A percentile compares a stretch with the other conserved stretches of the same genome.
Conservation (phyloP, 306 rosid genomes). For the Ammopiptanthus mongolicus region DNA sequence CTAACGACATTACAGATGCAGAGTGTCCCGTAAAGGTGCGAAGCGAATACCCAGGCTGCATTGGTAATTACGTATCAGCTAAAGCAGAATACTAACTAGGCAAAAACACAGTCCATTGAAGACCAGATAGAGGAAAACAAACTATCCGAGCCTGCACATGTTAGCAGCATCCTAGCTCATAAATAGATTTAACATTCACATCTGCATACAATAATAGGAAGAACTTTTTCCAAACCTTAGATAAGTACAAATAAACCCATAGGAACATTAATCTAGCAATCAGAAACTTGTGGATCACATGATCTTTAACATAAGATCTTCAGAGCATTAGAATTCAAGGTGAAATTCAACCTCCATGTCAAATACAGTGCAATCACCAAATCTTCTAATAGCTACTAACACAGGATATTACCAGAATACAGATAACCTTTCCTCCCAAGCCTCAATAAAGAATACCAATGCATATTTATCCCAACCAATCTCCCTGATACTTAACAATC, state of each 20-base stretch:
- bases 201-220: not conserved
- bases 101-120: not conserved
- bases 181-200: not conserved
- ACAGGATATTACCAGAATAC: not conserved
- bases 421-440: not conserved
- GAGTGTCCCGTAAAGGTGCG: constrained; percentile 86
- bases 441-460: not conserved
- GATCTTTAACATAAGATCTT: not conserved
- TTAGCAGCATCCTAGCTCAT: not conserved
- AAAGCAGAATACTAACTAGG: not conserved
- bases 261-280: not conserved
- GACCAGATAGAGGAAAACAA: not conserved
- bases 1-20: constrained; percentile 74
- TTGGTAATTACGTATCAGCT: constrained; percentile 8
- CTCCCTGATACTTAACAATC: not conserved
- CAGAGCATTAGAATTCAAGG: not conserved
- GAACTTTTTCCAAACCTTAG: not conserved
- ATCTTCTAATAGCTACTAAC: not conserved
- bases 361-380: not conserved
- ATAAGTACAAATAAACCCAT: not conserved
- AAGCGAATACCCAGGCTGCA: constrained; percentile 87
- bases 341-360: not conserved
- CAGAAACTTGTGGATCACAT: not conserved
- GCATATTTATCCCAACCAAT: not conserved
- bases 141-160: not conserved